A percentile compares a stretch with the other conserved stretches of the same genome.
These are phyloP conservation scores for Talaromyces sp. DNA, from an alignment of 2,329 filamentous ascomycete species.

Conservation along the genomic window DNA sequence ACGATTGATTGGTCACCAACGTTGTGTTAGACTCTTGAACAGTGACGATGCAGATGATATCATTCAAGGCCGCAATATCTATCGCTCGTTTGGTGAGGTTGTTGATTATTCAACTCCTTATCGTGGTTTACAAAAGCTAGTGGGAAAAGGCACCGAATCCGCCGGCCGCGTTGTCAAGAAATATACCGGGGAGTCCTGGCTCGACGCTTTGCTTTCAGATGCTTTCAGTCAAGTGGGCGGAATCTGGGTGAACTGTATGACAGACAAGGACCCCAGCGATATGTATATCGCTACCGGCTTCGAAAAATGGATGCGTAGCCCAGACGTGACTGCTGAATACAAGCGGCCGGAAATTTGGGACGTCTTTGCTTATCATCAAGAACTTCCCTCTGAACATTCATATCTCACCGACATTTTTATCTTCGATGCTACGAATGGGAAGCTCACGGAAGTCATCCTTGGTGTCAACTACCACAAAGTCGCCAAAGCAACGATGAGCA, in stretches of 20 bases:
- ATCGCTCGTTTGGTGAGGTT: constrained; percentile 18
- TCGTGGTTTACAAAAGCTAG: constrained; percentile 20
- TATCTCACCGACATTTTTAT: constrained; percentile 27
- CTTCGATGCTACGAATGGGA: constrained; percentile 24
- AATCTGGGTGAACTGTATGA: constrained; percentile 31
- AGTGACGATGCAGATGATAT: constrained; percentile 21
- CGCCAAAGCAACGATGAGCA: constrained; percentile 19
- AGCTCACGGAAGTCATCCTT: constrained; percentile 25
- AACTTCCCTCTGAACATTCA: constrained; percentile 18
- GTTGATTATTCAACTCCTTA: constrained; percentile 20
- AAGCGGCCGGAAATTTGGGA: constrained; percentile 21
- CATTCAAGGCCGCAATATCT: constrained; percentile 22
- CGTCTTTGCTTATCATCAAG: constrained; percentile 25
- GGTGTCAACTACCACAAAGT: constrained; percentile 25
- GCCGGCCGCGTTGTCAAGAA: constrained; percentile 21
- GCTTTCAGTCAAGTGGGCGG: constrained; percentile 32
- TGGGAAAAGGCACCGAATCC: constrained; percentile 21
- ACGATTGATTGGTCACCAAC: constrained; percentile 34
- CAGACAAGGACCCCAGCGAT: constrained; percentile 21
- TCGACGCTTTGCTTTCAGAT: constrained; percentile 26
- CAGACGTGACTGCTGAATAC: constrained; percentile 10
- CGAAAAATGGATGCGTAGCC: constrained; percentile 23
- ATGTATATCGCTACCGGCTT: constrained; percentile 30
- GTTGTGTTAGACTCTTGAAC: constrained; percentile 20
- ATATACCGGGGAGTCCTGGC: constrained; percentile 17